Evolutionary conservation across 108 stramenopile species (phyloP).

Genomic region (Fragilaria radians): DNA sequence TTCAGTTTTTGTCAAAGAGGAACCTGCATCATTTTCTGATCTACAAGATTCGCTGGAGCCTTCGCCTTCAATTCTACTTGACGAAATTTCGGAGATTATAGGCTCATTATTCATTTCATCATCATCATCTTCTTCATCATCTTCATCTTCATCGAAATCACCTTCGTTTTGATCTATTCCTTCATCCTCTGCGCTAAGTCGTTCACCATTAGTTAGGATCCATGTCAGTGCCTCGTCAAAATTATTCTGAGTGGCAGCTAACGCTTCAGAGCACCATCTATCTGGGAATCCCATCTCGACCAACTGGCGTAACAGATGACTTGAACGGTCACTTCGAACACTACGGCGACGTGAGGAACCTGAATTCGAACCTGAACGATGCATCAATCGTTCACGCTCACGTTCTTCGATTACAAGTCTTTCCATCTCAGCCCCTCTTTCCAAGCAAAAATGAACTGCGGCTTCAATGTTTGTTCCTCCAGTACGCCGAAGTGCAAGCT

Average conservation of each 20-base stretch:
- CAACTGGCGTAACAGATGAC: conserved; percentile 75
- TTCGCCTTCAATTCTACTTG: conserved; percentile 7
- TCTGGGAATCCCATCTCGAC: conserved; percentile 96
- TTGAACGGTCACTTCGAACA: conserved; percentile 19
- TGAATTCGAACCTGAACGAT: conserved; percentile 26
- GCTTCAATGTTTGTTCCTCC: conserved; percentile 89
- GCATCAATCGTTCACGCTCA: conserved; percentile 25
- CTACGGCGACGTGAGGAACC: conserved; percentile 35
- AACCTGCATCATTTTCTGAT: background rate
- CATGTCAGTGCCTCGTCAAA: conserved; percentile 95
- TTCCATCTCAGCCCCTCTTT: conserved; percentile 91
- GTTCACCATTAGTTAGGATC: conserved; percentile 91
- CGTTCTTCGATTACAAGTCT: conserved; percentile 75
- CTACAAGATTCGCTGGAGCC: background rate
- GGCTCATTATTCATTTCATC: conserved; percentile 15
- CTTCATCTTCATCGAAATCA: conserved; percentile 45
- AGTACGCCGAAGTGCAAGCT: conserved; percentile 78
- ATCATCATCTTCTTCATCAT: conserved; percentile 47
- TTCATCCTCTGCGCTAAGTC: conserved; percentile 68
- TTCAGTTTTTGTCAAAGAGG: background rate
- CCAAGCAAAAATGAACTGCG: conserved; percentile 93
- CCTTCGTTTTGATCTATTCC: conserved; percentile 63
- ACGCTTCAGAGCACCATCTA: conserved; percentile 88
- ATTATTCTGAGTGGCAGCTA: conserved; percentile 85
- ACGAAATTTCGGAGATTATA: conserved; percentile 14